phyloP scores from a whole-genome alignment of 2,329 filamentous ascomycete species.

The Camptophora hylomeconis region DNA sequence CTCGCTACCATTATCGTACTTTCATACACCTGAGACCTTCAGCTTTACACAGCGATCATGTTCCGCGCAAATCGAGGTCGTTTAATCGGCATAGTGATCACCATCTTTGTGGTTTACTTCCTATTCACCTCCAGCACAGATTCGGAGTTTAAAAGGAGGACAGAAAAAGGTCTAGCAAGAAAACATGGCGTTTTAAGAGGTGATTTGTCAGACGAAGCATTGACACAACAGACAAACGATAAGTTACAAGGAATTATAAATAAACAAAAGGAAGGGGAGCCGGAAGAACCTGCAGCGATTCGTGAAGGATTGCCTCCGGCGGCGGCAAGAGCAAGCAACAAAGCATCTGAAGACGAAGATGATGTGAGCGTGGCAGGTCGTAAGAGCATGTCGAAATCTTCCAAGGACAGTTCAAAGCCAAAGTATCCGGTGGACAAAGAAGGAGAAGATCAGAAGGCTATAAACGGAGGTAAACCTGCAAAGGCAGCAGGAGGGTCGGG shows the following conservation, averaged over 20 bases:
- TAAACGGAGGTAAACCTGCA: conserved; percentile 2
- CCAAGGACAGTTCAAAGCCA: conserved; percentile 32
- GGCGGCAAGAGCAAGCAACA: conserved; percentile 16
- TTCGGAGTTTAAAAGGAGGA: conserved; percentile 12
- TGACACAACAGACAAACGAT: conserved; percentile 14
- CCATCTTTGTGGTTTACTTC: conserved; percentile 13
- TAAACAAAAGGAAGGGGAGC: conserved; percentile 3
- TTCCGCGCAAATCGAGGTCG: too few species aligned
- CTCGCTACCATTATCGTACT: too few species aligned
- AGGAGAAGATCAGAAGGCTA: conserved; percentile 3
- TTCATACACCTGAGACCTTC: too few species aligned
- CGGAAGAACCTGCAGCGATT: too few species aligned
- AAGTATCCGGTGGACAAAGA: conserved; percentile 9
- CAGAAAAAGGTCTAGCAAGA: conserved; percentile 14
- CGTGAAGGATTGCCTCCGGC: conserved; percentile 9
- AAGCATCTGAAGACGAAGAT: conserved; percentile 27
- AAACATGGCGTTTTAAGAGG: conserved; percentile 12
- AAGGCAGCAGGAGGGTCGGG: conserved; percentile 19
- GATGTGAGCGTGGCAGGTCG: conserved; percentile 41
- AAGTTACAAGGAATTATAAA: conserved; percentile 14
- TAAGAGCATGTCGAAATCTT: conserved; percentile 31
- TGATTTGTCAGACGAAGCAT: conserved; percentile 13
- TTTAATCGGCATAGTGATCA: too few species aligned
- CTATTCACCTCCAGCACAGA: conserved; percentile 11
- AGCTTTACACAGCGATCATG: too few species aligned